phyloP scores from a whole-genome alignment of 108 stramenopile genomes.

The Cyclotella choctawhatcheeana region DNA sequence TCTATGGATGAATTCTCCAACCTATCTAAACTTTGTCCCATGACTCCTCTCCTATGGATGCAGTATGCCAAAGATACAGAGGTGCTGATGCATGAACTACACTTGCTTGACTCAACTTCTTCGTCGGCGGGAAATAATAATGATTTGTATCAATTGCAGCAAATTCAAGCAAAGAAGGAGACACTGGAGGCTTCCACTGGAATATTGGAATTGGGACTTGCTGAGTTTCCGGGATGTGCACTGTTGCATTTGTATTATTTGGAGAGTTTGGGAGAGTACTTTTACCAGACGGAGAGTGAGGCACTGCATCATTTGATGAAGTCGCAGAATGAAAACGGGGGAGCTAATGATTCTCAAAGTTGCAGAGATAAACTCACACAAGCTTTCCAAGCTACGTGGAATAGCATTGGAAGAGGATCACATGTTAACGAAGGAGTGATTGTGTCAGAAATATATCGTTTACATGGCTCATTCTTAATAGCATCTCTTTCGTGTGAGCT shows the following conservation, averaged over 20 bases:
- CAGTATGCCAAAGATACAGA: conserved; percentile 77
- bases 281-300: conserved; percentile 26
- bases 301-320: background rate
- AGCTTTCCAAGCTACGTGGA: conserved; percentile 58
- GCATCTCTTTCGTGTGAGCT: conserved; percentile 21
- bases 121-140: background rate
- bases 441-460: conserved; percentile 55
- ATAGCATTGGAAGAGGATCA: conserved; percentile 67
- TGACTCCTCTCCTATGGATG: conserved; percentile 91
- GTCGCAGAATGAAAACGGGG: conserved; percentile 2
- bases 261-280: conserved; percentile 34
- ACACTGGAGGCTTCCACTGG: conserved; percentile 58
- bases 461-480: conserved; percentile 40
- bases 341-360: conserved; percentile 4
- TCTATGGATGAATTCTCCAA: conserved; percentile 54
- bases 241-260: conserved; percentile 59
- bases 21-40: conserved; percentile 72
- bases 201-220: conserved; percentile 70
- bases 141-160: conserved; percentile 13
- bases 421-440: conserved; percentile 63
- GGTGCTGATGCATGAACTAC: conserved; percentile 46
- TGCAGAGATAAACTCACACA: conserved; percentile 27
- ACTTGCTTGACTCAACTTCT: conserved; percentile 24
- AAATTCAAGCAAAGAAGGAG: conserved; percentile 45
- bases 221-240: conserved; percentile 79